Conservation (phyloP, 176 grass and related monocot genomes). For the Avena eriantha region DNA sequence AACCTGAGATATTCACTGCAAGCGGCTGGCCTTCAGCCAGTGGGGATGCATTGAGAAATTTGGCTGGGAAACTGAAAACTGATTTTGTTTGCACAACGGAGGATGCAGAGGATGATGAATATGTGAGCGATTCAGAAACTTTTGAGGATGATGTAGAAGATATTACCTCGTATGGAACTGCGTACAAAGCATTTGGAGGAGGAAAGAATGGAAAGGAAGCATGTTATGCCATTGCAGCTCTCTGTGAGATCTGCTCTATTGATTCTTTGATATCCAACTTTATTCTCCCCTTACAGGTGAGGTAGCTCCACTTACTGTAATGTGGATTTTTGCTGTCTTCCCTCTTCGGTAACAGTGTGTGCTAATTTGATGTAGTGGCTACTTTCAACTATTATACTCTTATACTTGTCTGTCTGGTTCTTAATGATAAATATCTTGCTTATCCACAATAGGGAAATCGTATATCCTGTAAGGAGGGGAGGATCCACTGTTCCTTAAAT, state of each 20-base stretch:
- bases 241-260: constrained; percentile 89
- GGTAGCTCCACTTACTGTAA: constrained; percentile 25
- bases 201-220: constrained; percentile 84
- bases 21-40: constrained; percentile 87
- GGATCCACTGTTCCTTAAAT: constrained; percentile 93
- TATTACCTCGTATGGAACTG: constrained; percentile 70
- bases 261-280: constrained; percentile 95
- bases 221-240: constrained; percentile 86
- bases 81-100: constrained; percentile 57
- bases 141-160: constrained; percentile 39
- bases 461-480: constrained; percentile 82
- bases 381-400: background rate
- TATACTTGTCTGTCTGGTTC: constrained; percentile 26
- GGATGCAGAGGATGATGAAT: constrained; percentile 49
- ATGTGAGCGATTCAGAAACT: constrained; percentile 46
- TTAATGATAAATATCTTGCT: constrained; percentile 38
- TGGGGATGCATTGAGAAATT: constrained; percentile 71
- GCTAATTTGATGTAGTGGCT: constrained; percentile 30
- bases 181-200: constrained; percentile 87
- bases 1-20: constrained; percentile 70
- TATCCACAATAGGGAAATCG: constrained; percentile 62
- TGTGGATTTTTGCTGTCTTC: constrained; percentile 15
- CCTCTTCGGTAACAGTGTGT: background rate
- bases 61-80: constrained; percentile 72
- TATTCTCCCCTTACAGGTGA: constrained; percentile 93